Conservation (phyloP, 2,329 filamentous ascomycete species). For the Sporothrix phasma region DNA sequence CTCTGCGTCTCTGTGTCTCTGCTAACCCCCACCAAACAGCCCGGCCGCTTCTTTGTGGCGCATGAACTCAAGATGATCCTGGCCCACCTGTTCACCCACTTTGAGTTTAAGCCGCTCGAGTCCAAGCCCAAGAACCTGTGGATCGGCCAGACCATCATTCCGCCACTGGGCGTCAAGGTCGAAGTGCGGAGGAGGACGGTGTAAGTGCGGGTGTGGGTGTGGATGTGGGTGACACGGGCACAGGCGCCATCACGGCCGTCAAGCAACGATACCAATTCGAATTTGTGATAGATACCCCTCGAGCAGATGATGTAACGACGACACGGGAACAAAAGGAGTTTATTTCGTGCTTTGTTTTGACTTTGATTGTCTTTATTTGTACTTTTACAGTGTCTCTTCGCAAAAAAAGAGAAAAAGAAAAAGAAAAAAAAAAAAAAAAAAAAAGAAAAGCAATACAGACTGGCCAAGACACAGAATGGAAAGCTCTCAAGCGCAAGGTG, state of each 20-base stretch:
- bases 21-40: slow-evolving; percentile 21
- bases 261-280: no score
- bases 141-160: slow-evolving; percentile 35
- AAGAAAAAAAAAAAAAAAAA: no score
- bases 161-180: slow-evolving; percentile 26
- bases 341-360: no score
- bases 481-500: no score
- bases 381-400: no score
- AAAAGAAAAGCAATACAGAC: no score
- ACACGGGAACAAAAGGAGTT: no score
- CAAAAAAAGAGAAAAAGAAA: no score
- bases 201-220: no score
- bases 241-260: background rate
- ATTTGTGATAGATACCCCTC: background rate
- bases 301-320: background rate
- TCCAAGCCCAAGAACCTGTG: slow-evolving; percentile 33
- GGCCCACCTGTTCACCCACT: slow-evolving; percentile 40
- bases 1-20: slow-evolving; percentile 4
- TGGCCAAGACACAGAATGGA: no score
- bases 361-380: no score
- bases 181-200: slow-evolving; percentile 20
- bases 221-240: no score
- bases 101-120: slow-evolving; percentile 38
- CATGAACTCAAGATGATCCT: slow-evolving; percentile 47
- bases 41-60: slow-evolving; percentile 46